Evolutionary conservation across 352 stramenopile species (phyloP), one percentile per base, ranked within the genome.

Genomic region (Phytophthora europaea): DNA sequence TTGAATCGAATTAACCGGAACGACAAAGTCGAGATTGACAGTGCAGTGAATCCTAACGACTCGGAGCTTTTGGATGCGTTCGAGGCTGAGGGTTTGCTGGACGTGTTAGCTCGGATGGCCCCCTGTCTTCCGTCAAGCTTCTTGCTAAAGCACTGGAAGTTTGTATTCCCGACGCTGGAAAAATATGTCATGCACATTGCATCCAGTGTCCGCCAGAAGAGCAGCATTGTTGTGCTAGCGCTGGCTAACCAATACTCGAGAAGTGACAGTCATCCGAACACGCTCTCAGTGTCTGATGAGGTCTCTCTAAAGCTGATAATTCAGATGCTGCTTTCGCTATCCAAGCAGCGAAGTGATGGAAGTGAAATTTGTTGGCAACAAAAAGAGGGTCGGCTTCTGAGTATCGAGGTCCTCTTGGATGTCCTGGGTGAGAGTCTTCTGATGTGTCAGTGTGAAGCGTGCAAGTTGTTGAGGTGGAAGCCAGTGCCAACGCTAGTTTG

Each of bases 131-230:
- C 85, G 5, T 62, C 78, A 12, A 10, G 6, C 3, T 94, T 94
- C 63, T 65, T 93, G 6, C 31, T 86, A 38, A 91, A 88, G 57
- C 85, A 94, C 61, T 94, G 88, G 88, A 85, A 81, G 34, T 67
- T 93, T 9, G 72, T 94, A 15, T 93, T 89, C 63, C 83, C 85
- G 8, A 93, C 82, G 6, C 72, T 93, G 33, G 87, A 94, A 61
- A 73, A 84, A 22, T 93, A 94, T 36, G 73, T 94, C 22, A 82
- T 90, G 66, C 88, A 94, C 54, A 79, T 92, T 23, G 85, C 88
- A 7, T 93, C 87, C 2, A 93, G 76, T 43, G 85, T 93, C 26
- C 82, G 85, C 0, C 82, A 90, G 33, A 79, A 82, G 58, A 85
- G 81, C 57, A 91, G 82, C 50, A 75, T 47, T 2, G 79, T 93